phyloP scores from a whole-genome alignment of 495 filamentous ascomycete genomes.

The Parmelia sp. region DNA sequence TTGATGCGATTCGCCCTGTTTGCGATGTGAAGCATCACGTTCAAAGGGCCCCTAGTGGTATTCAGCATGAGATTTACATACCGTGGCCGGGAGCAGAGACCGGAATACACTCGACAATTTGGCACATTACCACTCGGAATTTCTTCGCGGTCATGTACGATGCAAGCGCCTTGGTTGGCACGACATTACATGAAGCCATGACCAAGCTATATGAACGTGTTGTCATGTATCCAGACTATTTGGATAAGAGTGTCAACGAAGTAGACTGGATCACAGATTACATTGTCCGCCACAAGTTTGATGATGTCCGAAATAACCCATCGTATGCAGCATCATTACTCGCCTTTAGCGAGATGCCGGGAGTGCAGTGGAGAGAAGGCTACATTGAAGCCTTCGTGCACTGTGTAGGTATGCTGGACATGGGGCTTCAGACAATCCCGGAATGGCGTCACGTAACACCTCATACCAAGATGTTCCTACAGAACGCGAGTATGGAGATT shows the following conservation, averaged over 20 bases:
- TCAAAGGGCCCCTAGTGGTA: constrained; percentile 22
- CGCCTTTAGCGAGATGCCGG: constrained; percentile 55
- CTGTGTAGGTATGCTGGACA: constrained; percentile 56
- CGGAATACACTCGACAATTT: constrained; percentile 29
- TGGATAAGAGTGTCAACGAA: constrained; percentile 26
- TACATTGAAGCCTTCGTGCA: constrained; percentile 66
- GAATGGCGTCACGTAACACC: constrained; percentile 56
- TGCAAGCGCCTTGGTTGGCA: constrained; percentile 47
- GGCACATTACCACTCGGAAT: constrained; percentile 32
- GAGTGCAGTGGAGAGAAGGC: constrained; percentile 57
- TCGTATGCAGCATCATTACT: constrained; percentile 55
- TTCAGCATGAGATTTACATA: constrained; percentile 29
- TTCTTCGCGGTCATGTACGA: constrained; percentile 31
- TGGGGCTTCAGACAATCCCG: constrained; percentile 44
- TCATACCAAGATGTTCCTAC: constrained; percentile 58
- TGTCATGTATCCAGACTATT: constrained; percentile 25
- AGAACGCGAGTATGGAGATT: constrained; percentile 55
- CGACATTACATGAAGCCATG: constrained; percentile 52
- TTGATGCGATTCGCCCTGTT: constrained; percentile 25
- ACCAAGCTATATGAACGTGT: constrained; percentile 49
- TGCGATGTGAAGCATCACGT: constrained; percentile 8
- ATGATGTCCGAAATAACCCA: constrained; percentile 60
- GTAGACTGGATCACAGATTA: constrained; percentile 50
- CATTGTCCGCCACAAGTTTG: constrained; percentile 50
- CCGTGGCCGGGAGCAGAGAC: constrained; percentile 29